These are phyloP conservation scores for Dioszegia crocea DNA, from an alignment of 768 basidiomycete genomes.

Conservation along the genomic window DNA sequence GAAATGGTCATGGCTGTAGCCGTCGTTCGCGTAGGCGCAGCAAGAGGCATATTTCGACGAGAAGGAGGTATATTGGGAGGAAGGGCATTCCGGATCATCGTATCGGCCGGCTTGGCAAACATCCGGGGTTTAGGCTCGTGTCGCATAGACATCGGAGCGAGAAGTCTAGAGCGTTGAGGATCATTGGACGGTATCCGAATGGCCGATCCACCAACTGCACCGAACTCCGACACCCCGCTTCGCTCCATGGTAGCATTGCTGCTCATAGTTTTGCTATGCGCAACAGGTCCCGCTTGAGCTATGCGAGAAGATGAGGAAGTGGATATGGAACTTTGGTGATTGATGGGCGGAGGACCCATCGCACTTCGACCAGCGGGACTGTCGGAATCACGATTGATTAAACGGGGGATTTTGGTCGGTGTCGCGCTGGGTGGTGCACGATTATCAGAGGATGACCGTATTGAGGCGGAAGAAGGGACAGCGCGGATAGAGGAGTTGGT, in stretches of 20 bases:
- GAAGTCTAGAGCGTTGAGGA: conserved; percentile 33
- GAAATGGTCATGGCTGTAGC: conserved; percentile 35
- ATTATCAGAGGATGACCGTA: conserved; percentile 16
- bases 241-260: conserved; percentile 19
- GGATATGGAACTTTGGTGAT: no score
- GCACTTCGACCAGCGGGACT: conserved; percentile 13
- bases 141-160: conserved; percentile 39
- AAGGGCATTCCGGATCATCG: conserved; percentile 11
- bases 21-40: conserved; percentile 26
- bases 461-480: conserved; percentile 12
- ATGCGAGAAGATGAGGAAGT: conserved; percentile 51
- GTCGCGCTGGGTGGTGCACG: conserved; percentile 34
- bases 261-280: conserved; percentile 52
- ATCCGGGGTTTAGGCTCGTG: conserved; percentile 18
- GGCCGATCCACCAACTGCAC: conserved; percentile 9
- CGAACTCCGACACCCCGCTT: conserved; percentile 32
- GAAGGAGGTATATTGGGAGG: conserved; percentile 28
- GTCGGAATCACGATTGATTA: conserved; percentile 32
- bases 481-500: conserved; percentile 29
- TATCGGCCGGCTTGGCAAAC: conserved; percentile 9
- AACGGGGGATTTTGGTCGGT: conserved; percentile 50
- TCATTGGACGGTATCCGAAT: conserved; percentile 21
- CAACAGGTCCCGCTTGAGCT: conserved; percentile 53
- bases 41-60: conserved; percentile 21
- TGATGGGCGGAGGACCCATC: conserved; percentile 41